Percentiles rank a stretch among this genome's conserved stretches.
These are phyloP conservation scores for Fusarium tanahbumbuense DNA, from an alignment of 2,329 filamentous ascomycete genomes.

Conservation along the genomic window DNA sequence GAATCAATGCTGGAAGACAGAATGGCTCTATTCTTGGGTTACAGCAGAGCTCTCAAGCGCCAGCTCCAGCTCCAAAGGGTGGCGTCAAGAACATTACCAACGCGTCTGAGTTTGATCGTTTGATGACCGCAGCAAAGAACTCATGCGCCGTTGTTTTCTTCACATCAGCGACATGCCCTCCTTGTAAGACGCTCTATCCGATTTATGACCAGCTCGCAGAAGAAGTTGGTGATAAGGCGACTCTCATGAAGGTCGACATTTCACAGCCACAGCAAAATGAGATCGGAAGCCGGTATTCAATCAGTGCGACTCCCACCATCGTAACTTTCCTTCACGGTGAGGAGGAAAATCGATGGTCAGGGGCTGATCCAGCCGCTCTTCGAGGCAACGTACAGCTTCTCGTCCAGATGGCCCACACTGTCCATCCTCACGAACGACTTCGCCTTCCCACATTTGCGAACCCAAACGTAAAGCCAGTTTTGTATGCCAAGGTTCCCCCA, in stretches of 20 bases:
- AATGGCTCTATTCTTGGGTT: conserved; percentile 66
- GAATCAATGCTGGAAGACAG: conserved; percentile 61
- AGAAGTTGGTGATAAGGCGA: conserved; percentile 74
- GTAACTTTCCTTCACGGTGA: conserved; percentile 83
- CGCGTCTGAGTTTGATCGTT: conserved; percentile 45
- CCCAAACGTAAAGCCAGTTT: conserved; percentile 71
- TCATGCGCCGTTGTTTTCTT: conserved; percentile 90
- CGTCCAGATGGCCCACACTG: conserved; percentile 77
- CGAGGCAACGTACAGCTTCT: conserved; percentile 79
- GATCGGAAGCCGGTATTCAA: conserved; percentile 72
- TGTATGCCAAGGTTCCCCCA: conserved; percentile 83
- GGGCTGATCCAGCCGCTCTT: conserved; percentile 76
- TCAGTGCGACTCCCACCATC: conserved; percentile 88
- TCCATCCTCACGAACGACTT: conserved; percentile 80
- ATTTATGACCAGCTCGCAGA: conserved; percentile 82
- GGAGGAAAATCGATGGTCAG: conserved; percentile 83
- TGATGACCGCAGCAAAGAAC: conserved; percentile 67
- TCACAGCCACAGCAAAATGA: conserved; percentile 71
- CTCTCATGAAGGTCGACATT: conserved; percentile 87
- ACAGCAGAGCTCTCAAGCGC: conserved; percentile 53
- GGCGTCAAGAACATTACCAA: conserved; percentile 71
- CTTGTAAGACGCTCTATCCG: conserved; percentile 86
- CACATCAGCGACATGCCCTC: conserved; percentile 86
- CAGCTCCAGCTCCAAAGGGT: conserved; percentile 37
- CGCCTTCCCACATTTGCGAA: conserved; percentile 77